phyloP scores from a whole-genome alignment of 441 rosid genomes.

The Bruguiera hainesii region DNA sequence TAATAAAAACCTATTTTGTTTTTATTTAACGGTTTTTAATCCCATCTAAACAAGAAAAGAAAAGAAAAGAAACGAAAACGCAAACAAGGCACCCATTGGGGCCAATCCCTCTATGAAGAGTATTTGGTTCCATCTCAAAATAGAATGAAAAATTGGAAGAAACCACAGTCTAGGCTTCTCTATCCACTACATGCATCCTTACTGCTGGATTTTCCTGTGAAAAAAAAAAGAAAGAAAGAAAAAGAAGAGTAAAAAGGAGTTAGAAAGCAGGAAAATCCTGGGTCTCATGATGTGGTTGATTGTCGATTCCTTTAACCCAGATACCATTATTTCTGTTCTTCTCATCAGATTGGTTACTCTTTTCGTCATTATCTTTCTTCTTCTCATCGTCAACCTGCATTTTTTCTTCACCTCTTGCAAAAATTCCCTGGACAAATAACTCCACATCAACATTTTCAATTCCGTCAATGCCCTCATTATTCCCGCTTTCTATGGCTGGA shows the following conservation, averaged over 20 bases:
- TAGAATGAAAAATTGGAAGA: too few species aligned
- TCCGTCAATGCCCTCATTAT: slow-evolving; percentile 14
- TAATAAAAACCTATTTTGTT: too few species aligned
- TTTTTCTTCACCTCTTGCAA: slow-evolving; percentile 16
- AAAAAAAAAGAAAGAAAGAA: background rate
- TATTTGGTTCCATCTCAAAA: too few species aligned
- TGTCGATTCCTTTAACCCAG: slow-evolving; percentile 22
- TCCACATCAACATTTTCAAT: slow-evolving; percentile 50
- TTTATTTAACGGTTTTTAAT: too few species aligned
- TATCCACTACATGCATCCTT: too few species aligned
- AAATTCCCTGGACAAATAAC: slow-evolving; percentile 52
- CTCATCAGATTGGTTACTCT: background rate
- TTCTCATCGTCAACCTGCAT: background rate
- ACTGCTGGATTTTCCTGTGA: background rate
- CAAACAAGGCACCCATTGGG: too few species aligned
- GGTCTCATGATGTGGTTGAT: background rate
- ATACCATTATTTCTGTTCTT: background rate
- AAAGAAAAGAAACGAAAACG: too few species aligned
- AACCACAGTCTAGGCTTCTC: too few species aligned
- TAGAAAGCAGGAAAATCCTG: slow-evolving; percentile 35
- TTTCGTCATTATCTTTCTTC: background rate
- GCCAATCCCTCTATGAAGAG: too few species aligned
- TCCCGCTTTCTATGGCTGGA: slow-evolving; percentile 23
- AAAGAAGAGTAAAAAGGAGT: background rate
- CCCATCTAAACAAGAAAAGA: too few species aligned